Evolutionary conservation across 2,329 filamentous ascomycete genomes (phyloP).

Genomic region (Fusarium staphyleae): DNA sequence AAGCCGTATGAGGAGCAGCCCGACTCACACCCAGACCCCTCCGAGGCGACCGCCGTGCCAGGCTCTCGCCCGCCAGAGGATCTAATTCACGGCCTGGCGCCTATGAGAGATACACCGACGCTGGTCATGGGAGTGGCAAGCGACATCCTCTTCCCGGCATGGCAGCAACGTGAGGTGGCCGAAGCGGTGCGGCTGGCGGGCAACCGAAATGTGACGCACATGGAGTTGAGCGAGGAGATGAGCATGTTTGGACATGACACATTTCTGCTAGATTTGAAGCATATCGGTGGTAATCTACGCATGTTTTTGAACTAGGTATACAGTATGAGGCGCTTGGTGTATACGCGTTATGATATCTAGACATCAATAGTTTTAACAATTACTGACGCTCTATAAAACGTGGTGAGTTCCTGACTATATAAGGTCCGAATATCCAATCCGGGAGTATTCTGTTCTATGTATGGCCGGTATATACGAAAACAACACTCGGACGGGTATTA

Average conservation of each 20-base stretch:
- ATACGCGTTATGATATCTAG: neutral
- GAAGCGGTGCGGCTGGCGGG: slow-evolving; percentile 79
- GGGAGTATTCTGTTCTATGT: slow-evolving; percentile 21
- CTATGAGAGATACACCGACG: slow-evolving; percentile 77
- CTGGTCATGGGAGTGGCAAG: slow-evolving; percentile 94
- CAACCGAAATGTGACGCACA: slow-evolving; percentile 82
- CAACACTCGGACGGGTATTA: slow-evolving; percentile 27
- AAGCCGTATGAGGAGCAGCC: slow-evolving; percentile 87
- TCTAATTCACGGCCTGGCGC: slow-evolving; percentile 75
- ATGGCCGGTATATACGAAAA: slow-evolving; percentile 8
- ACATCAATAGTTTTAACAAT: too few species aligned
- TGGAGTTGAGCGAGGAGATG: slow-evolving; percentile 92
- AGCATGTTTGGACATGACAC: slow-evolving; percentile 97
- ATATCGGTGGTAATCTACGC: slow-evolving; percentile 84
- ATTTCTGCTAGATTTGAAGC: slow-evolving; percentile 89
- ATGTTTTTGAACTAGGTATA: slow-evolving; percentile 71
- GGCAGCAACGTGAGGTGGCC: slow-evolving; percentile 96
- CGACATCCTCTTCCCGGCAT: slow-evolving; percentile 95
- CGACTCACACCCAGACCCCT: slow-evolving; percentile 50
- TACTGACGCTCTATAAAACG: too few species aligned
- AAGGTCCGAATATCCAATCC: slow-evolving; percentile 22
- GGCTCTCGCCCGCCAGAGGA: slow-evolving; percentile 73
- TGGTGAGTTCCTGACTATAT: too few species aligned
- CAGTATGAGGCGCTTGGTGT: neutral
- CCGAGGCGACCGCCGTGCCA: slow-evolving; percentile 37